Evolutionary conservation across 257 asterid genomes (phyloP).

Genomic region (Solanum okadae): DNA sequence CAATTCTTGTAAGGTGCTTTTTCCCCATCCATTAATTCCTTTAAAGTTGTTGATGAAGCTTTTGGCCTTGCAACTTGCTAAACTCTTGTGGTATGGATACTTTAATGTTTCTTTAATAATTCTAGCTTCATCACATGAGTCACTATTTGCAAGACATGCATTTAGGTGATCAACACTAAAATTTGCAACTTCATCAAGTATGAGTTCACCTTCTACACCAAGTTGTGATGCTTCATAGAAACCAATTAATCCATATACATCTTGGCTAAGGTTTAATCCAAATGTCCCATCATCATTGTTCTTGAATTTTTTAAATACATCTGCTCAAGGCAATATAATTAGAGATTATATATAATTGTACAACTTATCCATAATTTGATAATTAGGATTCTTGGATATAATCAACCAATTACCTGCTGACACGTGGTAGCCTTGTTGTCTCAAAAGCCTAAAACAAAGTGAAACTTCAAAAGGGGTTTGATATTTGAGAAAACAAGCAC

Average conservation of each 20-base stretch:
- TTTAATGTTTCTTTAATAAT: conserved; percentile 9
- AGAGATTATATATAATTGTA: too few species aligned
- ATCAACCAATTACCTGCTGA: conserved; percentile 11
- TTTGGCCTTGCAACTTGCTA: conserved; percentile 4
- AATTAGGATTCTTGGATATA: too few species aligned
- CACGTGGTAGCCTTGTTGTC: conserved; percentile 34
- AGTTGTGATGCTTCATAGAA: conserved; percentile 49
- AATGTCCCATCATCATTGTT: conserved; percentile 25
- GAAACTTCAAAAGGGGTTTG: conserved; percentile 14
- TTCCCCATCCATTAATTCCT: conserved; percentile 14
- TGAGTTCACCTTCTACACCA: conserved; percentile 29
- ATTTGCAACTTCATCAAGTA: conserved; percentile 29
- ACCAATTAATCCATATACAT: conserved; percentile 20
- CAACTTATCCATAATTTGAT: too few species aligned
- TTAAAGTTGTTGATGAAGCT: neutral
- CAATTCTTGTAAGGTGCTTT: conserved; percentile 17
- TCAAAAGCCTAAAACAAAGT: conserved; percentile 30
- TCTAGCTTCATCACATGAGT: neutral
- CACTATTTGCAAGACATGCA: neutral
- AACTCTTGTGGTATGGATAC: conserved; percentile 37
- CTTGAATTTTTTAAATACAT: conserved; percentile 31
- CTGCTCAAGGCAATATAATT: conserved; percentile 1
- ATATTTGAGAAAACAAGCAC: neutral
- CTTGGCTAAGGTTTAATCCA: neutral
- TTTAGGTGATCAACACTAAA: conserved; percentile 15